Conservation (phyloP, 768 basidiomycete genomes). For the Russula lepida region DNA sequence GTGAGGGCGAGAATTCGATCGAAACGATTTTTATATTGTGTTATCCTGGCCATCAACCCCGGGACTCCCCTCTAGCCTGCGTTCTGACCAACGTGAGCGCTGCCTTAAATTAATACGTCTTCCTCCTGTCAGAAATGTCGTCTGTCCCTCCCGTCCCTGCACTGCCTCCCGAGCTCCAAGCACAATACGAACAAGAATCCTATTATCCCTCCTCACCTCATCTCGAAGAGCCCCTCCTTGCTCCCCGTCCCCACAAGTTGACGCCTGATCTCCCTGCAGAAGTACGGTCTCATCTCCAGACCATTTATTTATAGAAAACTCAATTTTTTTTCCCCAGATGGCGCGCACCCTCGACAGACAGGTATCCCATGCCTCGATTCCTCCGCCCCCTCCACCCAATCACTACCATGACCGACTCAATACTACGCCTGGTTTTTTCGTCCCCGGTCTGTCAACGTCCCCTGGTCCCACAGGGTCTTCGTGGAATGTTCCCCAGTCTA, state of each 20-base stretch:
- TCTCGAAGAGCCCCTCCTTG: slow-evolving; percentile 48
- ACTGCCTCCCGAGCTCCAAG: neutral
- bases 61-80: neutral
- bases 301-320: slow-evolving; percentile 7
- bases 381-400: slow-evolving; percentile 17
- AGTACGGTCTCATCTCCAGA: slow-evolving; percentile 32
- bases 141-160: neutral
- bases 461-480: slow-evolving; percentile 22
- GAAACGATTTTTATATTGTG: no score
- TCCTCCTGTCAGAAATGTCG: neutral
- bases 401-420: slow-evolving; percentile 21
- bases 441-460: slow-evolving; percentile 5
- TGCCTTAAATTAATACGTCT: neutral
- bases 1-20: neutral
- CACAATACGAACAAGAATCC: neutral
- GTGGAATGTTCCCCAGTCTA: slow-evolving; percentile 26
- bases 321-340: slow-evolving; percentile 39
- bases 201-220: slow-evolving; percentile 34
- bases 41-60: neutral
- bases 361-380: slow-evolving; percentile 18
- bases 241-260: slow-evolving; percentile 57
- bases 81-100: no score
- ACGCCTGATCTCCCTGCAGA: slow-evolving; percentile 55
- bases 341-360: slow-evolving; percentile 53
- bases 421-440: slow-evolving; percentile 20